Evolutionary conservation across 257 asterid genomes (phyloP).

Genomic region (Capsicum pubescens): DNA sequence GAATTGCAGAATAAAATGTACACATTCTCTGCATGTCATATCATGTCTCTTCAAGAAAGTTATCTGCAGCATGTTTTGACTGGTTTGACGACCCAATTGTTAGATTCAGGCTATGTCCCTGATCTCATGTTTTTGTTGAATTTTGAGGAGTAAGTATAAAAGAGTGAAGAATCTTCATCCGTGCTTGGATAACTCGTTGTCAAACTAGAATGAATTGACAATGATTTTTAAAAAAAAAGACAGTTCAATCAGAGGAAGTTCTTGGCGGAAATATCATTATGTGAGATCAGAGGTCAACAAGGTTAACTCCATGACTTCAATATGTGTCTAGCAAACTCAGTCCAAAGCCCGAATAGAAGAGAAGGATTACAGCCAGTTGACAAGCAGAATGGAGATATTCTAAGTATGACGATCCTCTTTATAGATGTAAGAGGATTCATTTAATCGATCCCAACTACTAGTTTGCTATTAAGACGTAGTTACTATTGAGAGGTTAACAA

Average conservation of each 20-base stretch:
- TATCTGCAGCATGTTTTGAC: conserved; percentile 40
- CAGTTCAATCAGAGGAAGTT: not conserved
- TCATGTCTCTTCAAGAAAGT: conserved; percentile 26
- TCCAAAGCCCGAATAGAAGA: not conserved
- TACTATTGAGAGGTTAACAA: conserved; percentile 13
- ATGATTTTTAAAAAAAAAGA: not conserved
- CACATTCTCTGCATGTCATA: conserved; percentile 46
- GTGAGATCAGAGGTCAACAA: conserved; percentile 15
- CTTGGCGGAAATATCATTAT: not conserved
- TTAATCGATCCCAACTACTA: not conserved
- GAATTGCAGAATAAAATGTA: conserved; percentile 44
- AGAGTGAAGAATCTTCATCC: not conserved
- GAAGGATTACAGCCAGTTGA: not conserved
- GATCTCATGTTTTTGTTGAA: conserved; percentile 33
- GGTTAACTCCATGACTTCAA: not conserved
- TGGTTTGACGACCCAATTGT: conserved; percentile 47
- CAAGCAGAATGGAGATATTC: not conserved
- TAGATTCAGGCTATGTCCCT: conserved; percentile 44
- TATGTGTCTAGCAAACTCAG: not conserved
- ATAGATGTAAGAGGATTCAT: not conserved
- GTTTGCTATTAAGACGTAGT: not conserved
- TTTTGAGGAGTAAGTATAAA: conserved; percentile 23
- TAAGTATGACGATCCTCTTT: not conserved
- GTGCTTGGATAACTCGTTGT: not conserved
- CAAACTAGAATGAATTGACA: not conserved